Conservation (phyloP, 192 early-diverging fungal genomes). For the Chytriomyces confervae region DNA sequence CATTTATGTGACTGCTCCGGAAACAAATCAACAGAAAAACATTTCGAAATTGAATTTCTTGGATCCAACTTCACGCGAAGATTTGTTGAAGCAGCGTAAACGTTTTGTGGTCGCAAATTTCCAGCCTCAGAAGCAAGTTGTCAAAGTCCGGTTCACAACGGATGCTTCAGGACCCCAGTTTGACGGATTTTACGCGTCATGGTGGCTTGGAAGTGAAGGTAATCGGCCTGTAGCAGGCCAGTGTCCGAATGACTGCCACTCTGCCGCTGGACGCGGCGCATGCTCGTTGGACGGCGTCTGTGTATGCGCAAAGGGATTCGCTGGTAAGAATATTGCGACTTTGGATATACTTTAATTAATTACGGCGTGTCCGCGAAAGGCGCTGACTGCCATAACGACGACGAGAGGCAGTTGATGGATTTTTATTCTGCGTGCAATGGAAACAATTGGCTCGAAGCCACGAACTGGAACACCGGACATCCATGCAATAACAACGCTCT, state of each 20-base stretch:
- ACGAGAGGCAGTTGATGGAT: not conserved
- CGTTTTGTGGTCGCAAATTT: conserved; percentile 3
- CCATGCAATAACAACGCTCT: not conserved
- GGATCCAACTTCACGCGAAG: not conserved
- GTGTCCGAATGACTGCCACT: conserved; percentile 16
- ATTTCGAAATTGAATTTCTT: not conserved
- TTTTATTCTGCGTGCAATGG: conserved; percentile 20
- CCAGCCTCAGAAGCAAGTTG: not conserved
- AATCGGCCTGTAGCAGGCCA: not conserved
- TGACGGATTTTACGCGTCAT: conserved; percentile 19
- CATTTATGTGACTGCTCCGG: not conserved
- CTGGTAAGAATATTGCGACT: not conserved
- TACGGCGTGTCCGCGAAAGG: conserved; percentile 1
- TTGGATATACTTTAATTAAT: not conserved
- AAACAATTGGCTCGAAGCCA: not conserved
- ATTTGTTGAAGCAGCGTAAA: not conserved
- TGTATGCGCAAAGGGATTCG: conserved; percentile 16
- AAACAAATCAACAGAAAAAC: not conserved
- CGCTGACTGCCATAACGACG: conserved; percentile 23
- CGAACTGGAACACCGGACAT: not conserved
- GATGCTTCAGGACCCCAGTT: conserved; percentile 24
- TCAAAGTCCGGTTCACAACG: conserved; percentile 17
- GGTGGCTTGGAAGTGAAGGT: not conserved
- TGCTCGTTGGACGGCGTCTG: conserved; percentile 26
- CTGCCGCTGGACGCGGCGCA: conserved; percentile 2